These are phyloP conservation scores for Ophiostoma ips DNA, from an alignment of 2,329 filamentous ascomycete species.

Conservation along the genomic window DNA sequence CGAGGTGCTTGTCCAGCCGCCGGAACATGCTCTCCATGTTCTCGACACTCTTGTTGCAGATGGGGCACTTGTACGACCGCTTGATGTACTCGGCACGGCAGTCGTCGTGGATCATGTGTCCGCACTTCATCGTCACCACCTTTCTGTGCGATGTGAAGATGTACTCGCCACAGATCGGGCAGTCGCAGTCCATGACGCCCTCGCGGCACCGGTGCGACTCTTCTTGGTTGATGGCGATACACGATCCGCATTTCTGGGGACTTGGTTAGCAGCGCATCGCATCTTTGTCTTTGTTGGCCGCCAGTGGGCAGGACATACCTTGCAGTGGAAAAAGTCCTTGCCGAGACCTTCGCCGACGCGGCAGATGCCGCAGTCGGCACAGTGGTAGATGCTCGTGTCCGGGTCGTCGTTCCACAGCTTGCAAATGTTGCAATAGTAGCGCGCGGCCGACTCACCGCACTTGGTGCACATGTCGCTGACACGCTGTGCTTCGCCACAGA, in stretches of 20 bases:
- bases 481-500: constrained; percentile 72
- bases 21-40: constrained; percentile 97
- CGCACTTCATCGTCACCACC: constrained; percentile 89
- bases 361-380: constrained; percentile 90
- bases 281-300: background rate
- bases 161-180: constrained; percentile 91
- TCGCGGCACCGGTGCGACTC: constrained; percentile 88
- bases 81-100: constrained; percentile 84
- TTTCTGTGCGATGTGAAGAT: constrained; percentile 83
- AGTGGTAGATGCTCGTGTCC: constrained; percentile 89
- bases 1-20: constrained; percentile 76
- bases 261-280: constrained; percentile 19
- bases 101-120: constrained; percentile 83
- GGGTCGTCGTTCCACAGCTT: constrained; percentile 95
- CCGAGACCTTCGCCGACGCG: constrained; percentile 79
- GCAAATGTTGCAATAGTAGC: constrained; percentile 88
- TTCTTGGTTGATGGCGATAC: constrained; percentile 78
- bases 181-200: constrained; percentile 85
- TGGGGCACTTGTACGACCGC: constrained; percentile 86
- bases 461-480: constrained; percentile 64
- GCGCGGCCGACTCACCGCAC: constrained; percentile 65
- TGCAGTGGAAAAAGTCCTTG: constrained; percentile 97
- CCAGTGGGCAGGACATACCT: constrained; percentile 21
- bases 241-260: constrained; percentile 79
- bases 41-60: constrained; percentile 90